Evolutionary conservation across 2,329 filamentous ascomycete species (phyloP).

Genomic region (Eutypa lata): DNA sequence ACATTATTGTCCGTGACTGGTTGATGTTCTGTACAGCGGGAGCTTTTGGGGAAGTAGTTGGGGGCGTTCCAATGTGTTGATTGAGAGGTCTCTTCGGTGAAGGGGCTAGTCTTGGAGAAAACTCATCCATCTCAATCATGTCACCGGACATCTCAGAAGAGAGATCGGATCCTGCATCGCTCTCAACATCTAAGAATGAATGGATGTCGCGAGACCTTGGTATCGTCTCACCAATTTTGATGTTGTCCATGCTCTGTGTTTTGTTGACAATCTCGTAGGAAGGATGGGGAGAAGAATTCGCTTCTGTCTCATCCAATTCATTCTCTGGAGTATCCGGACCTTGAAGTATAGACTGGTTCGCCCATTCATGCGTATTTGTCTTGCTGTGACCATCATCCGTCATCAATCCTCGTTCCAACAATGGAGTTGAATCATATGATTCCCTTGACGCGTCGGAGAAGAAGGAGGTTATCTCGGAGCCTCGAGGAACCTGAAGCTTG

Average conservation of each 20-base stretch:
- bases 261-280: constrained; percentile 56
- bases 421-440: constrained; percentile 73
- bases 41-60: constrained; percentile 7
- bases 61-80: constrained; percentile 26
- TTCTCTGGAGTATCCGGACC: constrained; percentile 37
- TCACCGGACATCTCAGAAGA: constrained; percentile 62
- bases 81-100: constrained; percentile 20
- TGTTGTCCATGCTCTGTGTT: constrained; percentile 49
- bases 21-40: constrained; percentile 13
- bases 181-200: constrained; percentile 34
- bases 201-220: constrained; percentile 14
- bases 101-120: constrained; percentile 25
- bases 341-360: constrained; percentile 51
- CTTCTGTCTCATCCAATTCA: constrained; percentile 27
- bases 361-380: constrained; percentile 46
- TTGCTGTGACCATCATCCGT: constrained; percentile 48
- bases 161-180: constrained; percentile 53
- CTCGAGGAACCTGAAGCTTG: constrained; percentile 20
- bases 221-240: constrained; percentile 32
- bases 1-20: constrained; percentile 46
- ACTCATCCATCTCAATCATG: constrained; percentile 34
- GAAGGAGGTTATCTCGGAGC: constrained; percentile 43
- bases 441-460: constrained; percentile 63
- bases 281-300: constrained; percentile 30
- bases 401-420: constrained; percentile 63